These are phyloP conservation scores for Xylaria sp. DNA, from an alignment of 2,329 filamentous ascomycete genomes.

Conservation along the genomic window DNA sequence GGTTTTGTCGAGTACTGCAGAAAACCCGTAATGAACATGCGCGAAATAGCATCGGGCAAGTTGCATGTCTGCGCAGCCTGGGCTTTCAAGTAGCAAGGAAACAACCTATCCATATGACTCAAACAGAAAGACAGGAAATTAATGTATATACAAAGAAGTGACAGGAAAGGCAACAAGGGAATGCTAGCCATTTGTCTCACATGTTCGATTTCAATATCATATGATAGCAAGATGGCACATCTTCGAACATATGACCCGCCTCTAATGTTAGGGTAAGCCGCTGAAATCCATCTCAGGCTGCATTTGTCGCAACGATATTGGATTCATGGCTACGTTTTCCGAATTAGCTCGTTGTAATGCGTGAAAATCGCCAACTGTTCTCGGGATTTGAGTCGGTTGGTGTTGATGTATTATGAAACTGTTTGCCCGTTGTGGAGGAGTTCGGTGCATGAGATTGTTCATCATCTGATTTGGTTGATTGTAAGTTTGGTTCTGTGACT, in stretches of 20 bases:
- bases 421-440: slow-evolving; percentile 45
- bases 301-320: slow-evolving; percentile 45
- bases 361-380: slow-evolving; percentile 57
- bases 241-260: neutral
- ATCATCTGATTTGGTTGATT: slow-evolving; percentile 39
- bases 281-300: slow-evolving; percentile 50
- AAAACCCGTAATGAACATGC: no score
- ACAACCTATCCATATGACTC: no score
- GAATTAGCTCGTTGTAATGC: slow-evolving; percentile 53
- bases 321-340: slow-evolving; percentile 45
- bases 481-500: slow-evolving; percentile 41
- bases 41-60: no score
- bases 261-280: slow-evolving; percentile 41
- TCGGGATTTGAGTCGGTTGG: slow-evolving; percentile 43
- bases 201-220: neutral
- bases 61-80: no score
- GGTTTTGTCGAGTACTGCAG: neutral
- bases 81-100: neutral
- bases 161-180: neutral
- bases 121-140: neutral
- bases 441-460: slow-evolving; percentile 43
- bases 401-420: slow-evolving; percentile 48
- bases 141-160: slow-evolving; percentile 23
- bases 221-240: neutral
- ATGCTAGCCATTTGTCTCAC: neutral